These are phyloP conservation scores for Aspergillus japonicus DNA, from an alignment of 2,329 filamentous ascomycete genomes.

Conservation along the genomic window DNA sequence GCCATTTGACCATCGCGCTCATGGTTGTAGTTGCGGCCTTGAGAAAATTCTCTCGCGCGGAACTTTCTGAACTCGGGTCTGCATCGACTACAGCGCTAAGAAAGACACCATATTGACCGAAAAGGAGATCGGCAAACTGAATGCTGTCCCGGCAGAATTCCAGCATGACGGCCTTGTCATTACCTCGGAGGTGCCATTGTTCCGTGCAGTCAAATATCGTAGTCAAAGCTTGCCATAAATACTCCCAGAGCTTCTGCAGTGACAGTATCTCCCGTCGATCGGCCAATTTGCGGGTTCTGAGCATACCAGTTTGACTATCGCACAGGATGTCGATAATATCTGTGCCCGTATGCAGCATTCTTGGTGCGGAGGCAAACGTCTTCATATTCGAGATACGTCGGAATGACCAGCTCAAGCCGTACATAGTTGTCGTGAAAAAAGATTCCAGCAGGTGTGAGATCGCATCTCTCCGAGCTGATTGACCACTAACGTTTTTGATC, in stretches of 20 bases:
- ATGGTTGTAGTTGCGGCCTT: constrained; percentile 64
- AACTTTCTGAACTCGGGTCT: constrained; percentile 38
- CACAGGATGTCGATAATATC: constrained; percentile 65
- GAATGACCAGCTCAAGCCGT: constrained; percentile 57
- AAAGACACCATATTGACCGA: constrained; percentile 82
- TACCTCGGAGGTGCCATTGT: constrained; percentile 67
- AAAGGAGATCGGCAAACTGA: constrained; percentile 82
- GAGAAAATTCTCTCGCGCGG: constrained; percentile 56
- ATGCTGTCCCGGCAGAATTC: constrained; percentile 94
- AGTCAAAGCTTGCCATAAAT: constrained; percentile 77
- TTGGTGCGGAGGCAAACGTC: constrained; percentile 59
- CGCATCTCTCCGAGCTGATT: constrained; percentile 62
- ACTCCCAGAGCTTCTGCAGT: constrained; percentile 77
- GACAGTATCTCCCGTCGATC: constrained; percentile 62
- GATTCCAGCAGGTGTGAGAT: constrained; percentile 59
- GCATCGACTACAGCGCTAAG: constrained; percentile 63
- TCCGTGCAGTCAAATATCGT: constrained; percentile 82
- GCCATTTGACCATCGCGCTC: constrained; percentile 76
- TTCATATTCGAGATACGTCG: constrained; percentile 56
- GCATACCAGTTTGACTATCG: constrained; percentile 60
- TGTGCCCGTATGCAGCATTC: constrained; percentile 60
- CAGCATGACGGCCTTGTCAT: constrained; percentile 77
- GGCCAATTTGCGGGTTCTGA: constrained; percentile 57
- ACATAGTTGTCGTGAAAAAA: constrained; percentile 57
- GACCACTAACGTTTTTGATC: constrained; percentile 75